Conservation (phyloP, 495 filamentous ascomycete genomes). For the Viridothelium virens region DNA sequence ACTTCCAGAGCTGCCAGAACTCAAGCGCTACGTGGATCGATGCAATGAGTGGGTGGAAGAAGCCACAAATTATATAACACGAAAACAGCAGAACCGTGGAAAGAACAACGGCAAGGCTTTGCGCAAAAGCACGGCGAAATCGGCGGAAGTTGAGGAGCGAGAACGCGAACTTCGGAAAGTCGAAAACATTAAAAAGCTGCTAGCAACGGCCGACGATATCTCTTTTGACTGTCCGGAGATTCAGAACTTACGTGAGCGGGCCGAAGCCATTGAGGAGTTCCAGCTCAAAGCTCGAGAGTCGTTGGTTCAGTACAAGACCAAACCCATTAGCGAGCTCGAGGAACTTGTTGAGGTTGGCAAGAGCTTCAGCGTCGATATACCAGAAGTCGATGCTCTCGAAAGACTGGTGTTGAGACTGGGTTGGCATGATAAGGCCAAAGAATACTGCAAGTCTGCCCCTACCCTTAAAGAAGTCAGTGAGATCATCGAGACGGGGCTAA, state of each 20-base stretch:
- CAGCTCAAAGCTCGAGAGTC: slow-evolving; percentile 66
- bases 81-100: slow-evolving; percentile 95
- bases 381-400: slow-evolving; percentile 80
- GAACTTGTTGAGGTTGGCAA: slow-evolving; percentile 82
- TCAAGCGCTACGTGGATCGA: slow-evolving; percentile 83
- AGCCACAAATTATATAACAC: slow-evolving; percentile 90
- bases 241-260: slow-evolving; percentile 74
- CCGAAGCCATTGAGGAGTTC: slow-evolving; percentile 78
- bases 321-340: slow-evolving; percentile 67
- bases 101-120: slow-evolving; percentile 85
- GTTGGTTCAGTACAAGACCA: slow-evolving; percentile 52
- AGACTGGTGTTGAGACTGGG: slow-evolving; percentile 73
- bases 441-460: slow-evolving; percentile 41
- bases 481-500: slow-evolving; percentile 65
- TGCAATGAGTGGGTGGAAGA: slow-evolving; percentile 99
- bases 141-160: slow-evolving; percentile 77
- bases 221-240: slow-evolving; percentile 96
- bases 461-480: slow-evolving; percentile 70
- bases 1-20: slow-evolving; percentile 69
- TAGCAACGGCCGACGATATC: slow-evolving; percentile 76
- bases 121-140: slow-evolving; percentile 65
- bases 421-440: slow-evolving; percentile 70
- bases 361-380: slow-evolving; percentile 87
- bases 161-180: slow-evolving; percentile 84
- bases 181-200: slow-evolving; percentile 77